Base-by-base conservation (phyloP, 352 stramenopile genomes). In the Globisporangium megalacanthum region DNA sequence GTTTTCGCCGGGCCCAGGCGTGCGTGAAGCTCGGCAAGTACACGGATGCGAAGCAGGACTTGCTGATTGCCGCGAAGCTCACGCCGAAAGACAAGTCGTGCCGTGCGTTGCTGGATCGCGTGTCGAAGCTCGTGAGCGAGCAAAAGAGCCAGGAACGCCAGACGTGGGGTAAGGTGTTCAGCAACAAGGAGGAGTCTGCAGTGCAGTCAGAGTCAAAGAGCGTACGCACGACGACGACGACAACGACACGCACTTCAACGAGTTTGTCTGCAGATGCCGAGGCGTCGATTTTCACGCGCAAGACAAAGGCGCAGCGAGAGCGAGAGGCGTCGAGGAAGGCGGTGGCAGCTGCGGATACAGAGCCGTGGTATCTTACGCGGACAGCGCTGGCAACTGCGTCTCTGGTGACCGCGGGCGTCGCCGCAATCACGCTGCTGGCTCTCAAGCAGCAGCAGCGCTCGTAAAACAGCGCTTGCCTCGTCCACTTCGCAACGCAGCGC, bases 21-120 rank as follows among this genome's bases (percentile, higher is more conserved):
- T 78, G 68, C 50, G 61, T 86, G 41, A 92, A 91, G 64, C 69
- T 86, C 49, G 79, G 76, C 52, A 94, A 90, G 64, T 81, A 78
- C 62, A 35, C 49, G 20, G 85, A 92, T 42, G 85, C 85, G 15
- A 85, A 83, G 56, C 77, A 89, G 45, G 85, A 94, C 68, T 66
- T 94, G 35, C 60, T 92, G 58, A 56, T 91, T 52, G 83, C 85
- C 0, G 81, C 88, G 44, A 86, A 86, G 58, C 66, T 94, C 42
- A 92, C 83, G 56, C 82, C 85, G 50, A 78, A 86, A 52, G 85
- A 94, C 65, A 92, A 89, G 64, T 82, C 82, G 33, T 92, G 82
- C 58, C 85, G 85, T 44, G 70, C 66, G 47, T 62, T 94, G 59
- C 67, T 94, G 36, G 80, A 94, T 17, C 70, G 73, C 22, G 80